A percentile compares a stretch with the other conserved stretches of the same genome.
These are phyloP conservation scores for Xylaria multiplex DNA, from an alignment of 2,329 filamentous ascomycete species.

Conservation along the genomic window DNA sequence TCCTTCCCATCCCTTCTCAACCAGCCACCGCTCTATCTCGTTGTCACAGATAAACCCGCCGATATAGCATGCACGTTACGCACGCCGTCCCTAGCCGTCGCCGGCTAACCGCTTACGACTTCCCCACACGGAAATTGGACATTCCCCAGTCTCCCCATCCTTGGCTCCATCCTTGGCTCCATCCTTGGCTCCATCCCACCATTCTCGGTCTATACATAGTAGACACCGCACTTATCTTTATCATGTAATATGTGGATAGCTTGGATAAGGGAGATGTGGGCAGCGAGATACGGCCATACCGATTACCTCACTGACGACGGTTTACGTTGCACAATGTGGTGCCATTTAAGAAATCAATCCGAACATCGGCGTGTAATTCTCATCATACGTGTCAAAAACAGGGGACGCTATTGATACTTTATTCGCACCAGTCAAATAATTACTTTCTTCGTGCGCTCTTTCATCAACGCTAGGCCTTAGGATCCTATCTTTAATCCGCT, in stretches of 20 bases:
- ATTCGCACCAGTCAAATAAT: no score
- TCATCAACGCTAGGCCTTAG: neutral
- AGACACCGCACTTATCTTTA: neutral
- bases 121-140: constrained; percentile 39
- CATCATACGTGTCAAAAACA: neutral
- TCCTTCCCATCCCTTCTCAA: constrained; percentile 1
- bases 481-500: neutral
- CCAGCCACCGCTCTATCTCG: constrained; percentile 1
- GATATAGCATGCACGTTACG: constrained; percentile 10
- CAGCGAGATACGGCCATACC: no score
- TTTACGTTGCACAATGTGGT: neutral
- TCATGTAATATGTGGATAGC: no score
- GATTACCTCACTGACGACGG: neutral
- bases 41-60: constrained; percentile 13
- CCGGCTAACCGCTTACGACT: constrained; percentile 43
- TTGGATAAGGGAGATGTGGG: no score
- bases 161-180: neutral
- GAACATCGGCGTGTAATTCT: constrained; percentile 17
- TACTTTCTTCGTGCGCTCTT: no score
- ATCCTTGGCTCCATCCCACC: neutral
- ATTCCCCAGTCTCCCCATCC: constrained; percentile 15
- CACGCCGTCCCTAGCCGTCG: constrained; percentile 29
- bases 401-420: no score
- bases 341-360: constrained; percentile 5
- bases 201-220: neutral